These are phyloP conservation scores for Vararia minispora DNA, from an alignment of 768 basidiomycete species.

Conservation along the genomic window DNA sequence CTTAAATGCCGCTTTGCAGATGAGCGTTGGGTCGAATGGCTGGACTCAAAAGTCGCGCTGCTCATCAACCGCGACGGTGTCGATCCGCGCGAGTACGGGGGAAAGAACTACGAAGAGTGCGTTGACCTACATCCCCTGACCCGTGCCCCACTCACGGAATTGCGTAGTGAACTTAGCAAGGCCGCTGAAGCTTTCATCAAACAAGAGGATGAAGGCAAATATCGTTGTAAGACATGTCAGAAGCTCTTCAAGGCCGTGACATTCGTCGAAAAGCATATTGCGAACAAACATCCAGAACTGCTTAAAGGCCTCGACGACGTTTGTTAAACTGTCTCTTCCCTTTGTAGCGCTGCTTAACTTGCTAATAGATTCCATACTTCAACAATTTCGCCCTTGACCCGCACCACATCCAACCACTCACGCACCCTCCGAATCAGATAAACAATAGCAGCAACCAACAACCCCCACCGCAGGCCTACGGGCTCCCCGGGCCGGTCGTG, in stretches of 20 bases:
- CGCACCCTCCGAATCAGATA: slow-evolving; percentile 68
- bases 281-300: slow-evolving; percentile 86
- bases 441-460: slow-evolving; percentile 54
- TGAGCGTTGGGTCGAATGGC: slow-evolving; percentile 81
- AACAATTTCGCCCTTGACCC: slow-evolving; percentile 97
- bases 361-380: slow-evolving; percentile 68
- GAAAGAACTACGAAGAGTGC: slow-evolving; percentile 84
- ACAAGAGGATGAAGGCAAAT: slow-evolving; percentile 95
- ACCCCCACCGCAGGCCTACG: slow-evolving; percentile 79
- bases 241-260: slow-evolving; percentile 97
- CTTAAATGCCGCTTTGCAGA: slow-evolving; percentile 33
- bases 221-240: slow-evolving; percentile 90
- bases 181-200: slow-evolving; percentile 74
- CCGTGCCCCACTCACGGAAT: no score
- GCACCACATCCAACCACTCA: slow-evolving; percentile 79
- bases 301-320: slow-evolving; percentile 82
- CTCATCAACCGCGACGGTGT: slow-evolving; percentile 69
- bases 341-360: slow-evolving; percentile 11
- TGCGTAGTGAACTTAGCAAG: slow-evolving; percentile 65
- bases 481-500: slow-evolving; percentile 52
- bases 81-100: slow-evolving; percentile 82
- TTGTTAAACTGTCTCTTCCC: slow-evolving; percentile 16
- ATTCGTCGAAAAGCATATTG: slow-evolving; percentile 96
- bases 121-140: slow-evolving; percentile 21
- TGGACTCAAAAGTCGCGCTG: slow-evolving; percentile 78